These are phyloP conservation scores for Knufia fluminis DNA, from an alignment of 2,329 filamentous ascomycete genomes.

Conservation along the genomic window DNA sequence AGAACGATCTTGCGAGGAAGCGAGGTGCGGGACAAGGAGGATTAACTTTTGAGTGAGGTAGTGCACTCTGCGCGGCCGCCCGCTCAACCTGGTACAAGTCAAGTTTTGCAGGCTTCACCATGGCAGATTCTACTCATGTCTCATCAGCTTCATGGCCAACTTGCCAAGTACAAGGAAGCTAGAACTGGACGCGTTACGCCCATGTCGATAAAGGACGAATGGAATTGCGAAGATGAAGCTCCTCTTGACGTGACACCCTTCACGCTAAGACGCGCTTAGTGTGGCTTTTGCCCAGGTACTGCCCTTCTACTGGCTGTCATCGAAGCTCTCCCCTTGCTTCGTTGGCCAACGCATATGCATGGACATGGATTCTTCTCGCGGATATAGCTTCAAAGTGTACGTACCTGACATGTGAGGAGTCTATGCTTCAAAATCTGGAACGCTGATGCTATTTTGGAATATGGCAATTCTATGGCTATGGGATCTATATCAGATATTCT, in stretches of 20 bases:
- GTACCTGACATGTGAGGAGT: too few relatives aligned
- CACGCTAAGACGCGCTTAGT: conserved; percentile 8
- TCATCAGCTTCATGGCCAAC: neutral
- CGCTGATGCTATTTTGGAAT: too few relatives aligned
- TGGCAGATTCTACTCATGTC: neutral
- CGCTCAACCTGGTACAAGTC: neutral
- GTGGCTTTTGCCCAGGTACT: conserved; percentile 2
- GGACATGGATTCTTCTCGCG: conserved; percentile 1
- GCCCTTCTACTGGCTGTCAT: conserved; percentile 6
- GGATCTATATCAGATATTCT: too few relatives aligned
- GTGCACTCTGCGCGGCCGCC: neutral
- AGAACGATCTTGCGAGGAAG: neutral
- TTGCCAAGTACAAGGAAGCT: neutral
- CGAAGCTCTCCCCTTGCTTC: neutral
- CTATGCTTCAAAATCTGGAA: too few relatives aligned
- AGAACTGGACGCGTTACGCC: conserved; percentile 8
- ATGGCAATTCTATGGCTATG: too few relatives aligned
- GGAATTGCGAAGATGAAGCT: neutral
- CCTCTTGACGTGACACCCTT: neutral
- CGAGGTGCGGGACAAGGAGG: neutral
- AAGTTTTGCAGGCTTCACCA: neutral
- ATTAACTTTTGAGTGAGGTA: neutral
- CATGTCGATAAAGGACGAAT: neutral
- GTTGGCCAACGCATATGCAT: conserved; percentile 8
- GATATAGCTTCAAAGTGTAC: too few relatives aligned